Evolutionary conservation across 495 filamentous ascomycete species (phyloP).

Genomic region (Penicillium atrosanguineum): DNA sequence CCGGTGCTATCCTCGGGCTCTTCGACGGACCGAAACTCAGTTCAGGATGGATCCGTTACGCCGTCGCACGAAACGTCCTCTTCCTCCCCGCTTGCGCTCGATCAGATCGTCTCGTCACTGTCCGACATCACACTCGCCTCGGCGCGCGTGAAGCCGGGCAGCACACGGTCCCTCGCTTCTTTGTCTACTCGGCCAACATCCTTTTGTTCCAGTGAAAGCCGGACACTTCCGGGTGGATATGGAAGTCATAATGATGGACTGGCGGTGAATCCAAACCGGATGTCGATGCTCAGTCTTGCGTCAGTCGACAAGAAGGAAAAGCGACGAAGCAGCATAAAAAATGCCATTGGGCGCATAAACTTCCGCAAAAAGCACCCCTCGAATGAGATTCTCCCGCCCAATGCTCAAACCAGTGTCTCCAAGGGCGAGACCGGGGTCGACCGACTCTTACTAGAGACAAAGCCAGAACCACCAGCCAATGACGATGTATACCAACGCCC

Average conservation of each 20-base stretch:
- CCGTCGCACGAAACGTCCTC: conserved; percentile 25
- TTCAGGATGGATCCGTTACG: conserved; percentile 28
- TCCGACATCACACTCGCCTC: conserved; percentile 42
- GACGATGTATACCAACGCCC: conserved; percentile 1
- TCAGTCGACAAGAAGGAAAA: conserved; percentile 34
- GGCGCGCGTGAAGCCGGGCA: conserved; percentile 30
- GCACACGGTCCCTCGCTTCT: conserved; percentile 42
- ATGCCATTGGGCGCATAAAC: conserved; percentile 39
- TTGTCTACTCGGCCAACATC: conserved; percentile 44
- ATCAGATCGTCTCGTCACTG: conserved; percentile 33
- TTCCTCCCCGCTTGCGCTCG: conserved; percentile 20
- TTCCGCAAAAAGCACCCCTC: conserved; percentile 42
- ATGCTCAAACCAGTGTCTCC: conserved; percentile 28
- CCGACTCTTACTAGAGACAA: conserved; percentile 30
- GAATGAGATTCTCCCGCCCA: conserved; percentile 26
- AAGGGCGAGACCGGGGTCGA: conserved; percentile 28
- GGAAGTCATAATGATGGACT: conserved; percentile 12
- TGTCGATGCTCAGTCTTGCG: conserved; percentile 33
- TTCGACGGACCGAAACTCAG: conserved; percentile 38
- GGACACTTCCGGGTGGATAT: conserved; percentile 11
- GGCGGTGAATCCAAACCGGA: conserved; percentile 15
- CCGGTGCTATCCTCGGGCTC: conserved; percentile 38
- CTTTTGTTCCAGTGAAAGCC: conserved; percentile 41
- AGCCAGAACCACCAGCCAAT: conserved; percentile 9
- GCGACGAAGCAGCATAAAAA: conserved; percentile 35